Base-by-base conservation (phyloP, 2,329 filamentous ascomycete genomes). In the Paecilomyces dactylethromorphus region DNA sequence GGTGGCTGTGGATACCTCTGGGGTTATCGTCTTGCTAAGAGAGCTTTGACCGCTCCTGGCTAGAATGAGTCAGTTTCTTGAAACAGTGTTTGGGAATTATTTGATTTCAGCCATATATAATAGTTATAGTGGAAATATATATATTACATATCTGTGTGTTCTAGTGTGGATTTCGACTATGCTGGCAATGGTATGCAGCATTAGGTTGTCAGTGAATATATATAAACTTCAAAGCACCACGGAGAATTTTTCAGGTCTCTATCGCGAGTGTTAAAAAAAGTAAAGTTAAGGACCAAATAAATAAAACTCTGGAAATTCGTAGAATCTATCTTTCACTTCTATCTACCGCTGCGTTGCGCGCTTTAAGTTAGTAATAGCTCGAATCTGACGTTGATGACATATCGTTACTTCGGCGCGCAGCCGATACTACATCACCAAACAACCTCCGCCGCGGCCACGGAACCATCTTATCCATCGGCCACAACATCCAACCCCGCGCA, bases 401-500 rank as follows among this genome's bases (percentile, higher is more conserved):
- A 52, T 52, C 50, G 22, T 29, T 52, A 11, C 50, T 52, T 21
- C 50, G 22, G 50, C 22, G 50, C 39, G 39, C 35, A 18, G 35
- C 21, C 10, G 50, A 15, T 29, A 29, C 26, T 26, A 22, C 50
- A 52, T 52, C 50, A 52, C 21, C 39, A 45, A 18, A 21, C 53
- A 54, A 54, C 29, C 29, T 54, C 53, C 18, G 32, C 3, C 26
- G 11, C 22, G 29, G 18, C 53, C 53, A 21, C 53, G 29, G 49
- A 53, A 55, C 53, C 35, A 39, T 24, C 8, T 24, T 33, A 26
- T 24, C 50, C 62, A 60, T 29, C 26, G 26, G 26, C 26, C 26
- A 64, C 58, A 57, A 61, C 63, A 59, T 59, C 56, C 59, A 51
- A 56, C 62, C 56, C 61, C 58, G 56, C 58, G 56, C 57, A 55